A percentile compares a stretch with the other conserved stretches of the same genome.
phyloP scores from a whole-genome alignment of 108 stramenopile species.

The Nitzschia sp. region DNA sequence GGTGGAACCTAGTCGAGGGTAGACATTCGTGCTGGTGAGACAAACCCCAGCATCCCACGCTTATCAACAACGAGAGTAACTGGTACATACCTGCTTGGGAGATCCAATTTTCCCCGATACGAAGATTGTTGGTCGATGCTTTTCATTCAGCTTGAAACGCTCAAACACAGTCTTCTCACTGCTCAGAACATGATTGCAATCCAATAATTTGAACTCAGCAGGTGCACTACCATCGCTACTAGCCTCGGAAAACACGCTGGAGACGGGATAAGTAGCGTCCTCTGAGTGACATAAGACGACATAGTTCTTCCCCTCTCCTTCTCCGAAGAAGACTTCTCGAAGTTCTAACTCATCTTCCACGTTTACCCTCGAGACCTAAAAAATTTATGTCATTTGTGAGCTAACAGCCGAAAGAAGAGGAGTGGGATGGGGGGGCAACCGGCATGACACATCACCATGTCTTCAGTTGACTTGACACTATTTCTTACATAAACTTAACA shows the following conservation, averaged over 20 bases:
- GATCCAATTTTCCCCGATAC: slow-evolving; percentile 72
- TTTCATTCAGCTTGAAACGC: slow-evolving; percentile 75
- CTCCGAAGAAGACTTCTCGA: slow-evolving; percentile 84
- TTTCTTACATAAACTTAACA: too few relatives aligned
- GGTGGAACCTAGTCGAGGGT: slow-evolving; percentile 59
- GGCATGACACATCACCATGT: too few relatives aligned
- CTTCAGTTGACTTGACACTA: too few relatives aligned
- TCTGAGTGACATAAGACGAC: slow-evolving; percentile 75
- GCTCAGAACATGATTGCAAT: slow-evolving; percentile 71
- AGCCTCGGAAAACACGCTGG: slow-evolving; percentile 79
- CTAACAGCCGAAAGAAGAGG: too few relatives aligned
- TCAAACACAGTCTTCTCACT: slow-evolving; percentile 77
- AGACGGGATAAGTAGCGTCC: slow-evolving; percentile 51
- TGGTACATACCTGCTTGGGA: slow-evolving; percentile 58
- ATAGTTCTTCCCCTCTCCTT: slow-evolving; percentile 60
- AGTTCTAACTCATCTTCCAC: slow-evolving; percentile 68
- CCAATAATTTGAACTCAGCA: slow-evolving; percentile 72
- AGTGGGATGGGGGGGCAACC: too few relatives aligned
- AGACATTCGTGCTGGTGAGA: too few relatives aligned
- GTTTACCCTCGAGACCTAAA: slow-evolving; percentile 77
- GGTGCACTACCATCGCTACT: slow-evolving; percentile 62
- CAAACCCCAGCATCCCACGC: too few relatives aligned
- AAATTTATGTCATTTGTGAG: too few relatives aligned
- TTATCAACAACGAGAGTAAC: too few relatives aligned
- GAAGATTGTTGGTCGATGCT: slow-evolving; percentile 76